Evolutionary conservation across 805 yeast species (phyloP).

Genomic region (Myxozyma sirexii): DNA sequence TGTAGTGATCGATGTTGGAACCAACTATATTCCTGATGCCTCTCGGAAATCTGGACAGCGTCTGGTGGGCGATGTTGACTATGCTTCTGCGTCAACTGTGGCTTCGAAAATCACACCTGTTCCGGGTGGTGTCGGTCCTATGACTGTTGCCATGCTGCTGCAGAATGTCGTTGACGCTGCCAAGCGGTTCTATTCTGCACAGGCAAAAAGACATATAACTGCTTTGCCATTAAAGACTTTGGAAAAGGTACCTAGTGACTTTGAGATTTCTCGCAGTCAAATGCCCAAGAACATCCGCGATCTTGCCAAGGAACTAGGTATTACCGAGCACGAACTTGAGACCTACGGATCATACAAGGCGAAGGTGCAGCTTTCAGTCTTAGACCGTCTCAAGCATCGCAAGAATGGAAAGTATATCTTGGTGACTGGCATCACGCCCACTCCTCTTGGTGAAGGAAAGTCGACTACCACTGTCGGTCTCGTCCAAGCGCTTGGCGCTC

Average conservation of each 20-base stretch:
- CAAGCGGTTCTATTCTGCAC: constrained; percentile 51
- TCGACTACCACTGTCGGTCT: constrained; percentile 94
- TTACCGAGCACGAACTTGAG: constrained; percentile 76
- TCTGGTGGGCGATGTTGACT: constrained; percentile 93
- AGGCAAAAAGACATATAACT: constrained; percentile 52
- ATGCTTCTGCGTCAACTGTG: constrained; percentile 59
- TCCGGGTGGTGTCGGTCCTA: constrained; percentile 99
- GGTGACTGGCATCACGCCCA: constrained; percentile 97
- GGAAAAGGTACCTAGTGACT: constrained; percentile 86
- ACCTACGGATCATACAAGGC: constrained; percentile 89
- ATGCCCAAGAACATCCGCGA: constrained; percentile 76
- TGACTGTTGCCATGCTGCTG: constrained; percentile 96
- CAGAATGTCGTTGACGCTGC: constrained; percentile 84
- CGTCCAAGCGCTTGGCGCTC: constrained; percentile 96
- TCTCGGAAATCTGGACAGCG: constrained; percentile 74
- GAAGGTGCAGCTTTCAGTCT: constrained; percentile 70
- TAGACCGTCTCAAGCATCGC: constrained; percentile 64
- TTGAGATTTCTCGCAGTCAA: constrained; percentile 86
- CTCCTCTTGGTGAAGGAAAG: constrained; percentile 98
- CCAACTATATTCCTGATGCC: constrained; percentile 79
- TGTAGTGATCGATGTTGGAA: constrained; percentile 91
- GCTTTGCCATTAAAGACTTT: constrained; percentile 59
- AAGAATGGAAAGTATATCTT: constrained; percentile 83
- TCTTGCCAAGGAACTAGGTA: constrained; percentile 82
- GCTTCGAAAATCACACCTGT: constrained; percentile 91